These are phyloP conservation scores for Eucalyptus curtisii DNA, from an alignment of 345 rosid genomes.

Conservation along the genomic window DNA sequence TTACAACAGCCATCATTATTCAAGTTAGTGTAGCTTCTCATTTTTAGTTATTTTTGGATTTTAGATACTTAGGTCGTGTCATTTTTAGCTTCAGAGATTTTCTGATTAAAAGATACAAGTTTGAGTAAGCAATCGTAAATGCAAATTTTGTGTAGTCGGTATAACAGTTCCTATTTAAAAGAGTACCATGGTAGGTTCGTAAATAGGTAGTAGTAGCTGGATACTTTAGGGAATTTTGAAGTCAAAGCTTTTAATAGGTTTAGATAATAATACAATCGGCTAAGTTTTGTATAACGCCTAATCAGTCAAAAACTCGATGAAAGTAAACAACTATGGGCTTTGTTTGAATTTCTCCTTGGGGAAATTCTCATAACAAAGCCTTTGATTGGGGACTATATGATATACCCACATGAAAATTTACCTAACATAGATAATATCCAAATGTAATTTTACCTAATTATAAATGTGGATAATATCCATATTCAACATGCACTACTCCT, in stretches of 20 bases:
- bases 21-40: neutral
- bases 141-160: neutral
- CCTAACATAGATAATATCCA: too few relatives aligned
- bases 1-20: neutral
- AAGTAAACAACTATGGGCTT: neutral
- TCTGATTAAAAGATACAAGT: neutral
- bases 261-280: neutral
- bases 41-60: neutral
- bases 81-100: too few relatives aligned
- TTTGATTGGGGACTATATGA: neutral
- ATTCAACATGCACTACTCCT: too few relatives aligned
- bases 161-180: neutral
- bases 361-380: neutral
- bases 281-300: neutral
- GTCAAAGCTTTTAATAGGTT: neutral
- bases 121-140: neutral
- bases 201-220: neutral
- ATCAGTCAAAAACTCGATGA: too few relatives aligned
- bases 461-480: neutral
- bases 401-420: neutral
- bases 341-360: too few relatives aligned
- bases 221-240: neutral
- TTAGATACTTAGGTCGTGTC: too few relatives aligned
- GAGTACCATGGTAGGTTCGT: neutral
- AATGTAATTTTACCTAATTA: too few relatives aligned